These are phyloP conservation scores for Chalciporus piperatus DNA, from an alignment of 768 basidiomycete species.

Conservation along the genomic window DNA sequence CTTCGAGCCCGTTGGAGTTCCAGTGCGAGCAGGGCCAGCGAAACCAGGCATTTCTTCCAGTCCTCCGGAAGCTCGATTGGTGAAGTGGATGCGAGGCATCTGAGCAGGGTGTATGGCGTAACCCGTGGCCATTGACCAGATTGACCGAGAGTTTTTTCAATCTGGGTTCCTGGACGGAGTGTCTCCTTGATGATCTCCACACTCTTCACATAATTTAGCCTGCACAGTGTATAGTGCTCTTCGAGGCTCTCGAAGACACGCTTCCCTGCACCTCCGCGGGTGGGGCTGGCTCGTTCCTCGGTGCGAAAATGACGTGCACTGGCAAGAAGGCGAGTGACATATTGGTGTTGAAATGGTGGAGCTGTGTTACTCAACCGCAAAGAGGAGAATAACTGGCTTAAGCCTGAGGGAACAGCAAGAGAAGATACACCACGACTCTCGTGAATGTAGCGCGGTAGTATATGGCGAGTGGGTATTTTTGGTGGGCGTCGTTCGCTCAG, in stretches of 20 bases:
- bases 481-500: no score
- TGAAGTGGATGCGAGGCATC: constrained; percentile 23
- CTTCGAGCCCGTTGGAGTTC: constrained; percentile 34
- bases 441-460: no score
- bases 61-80: background rate
- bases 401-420: background rate
- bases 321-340: constrained; percentile 6
- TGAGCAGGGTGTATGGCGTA: constrained; percentile 27
- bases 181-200: background rate
- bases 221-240: background rate
- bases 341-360: constrained; percentile 7
- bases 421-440: background rate
- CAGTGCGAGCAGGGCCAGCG: constrained; percentile 27
- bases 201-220: background rate
- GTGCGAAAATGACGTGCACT: constrained; percentile 9
- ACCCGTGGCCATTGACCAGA: constrained; percentile 34
- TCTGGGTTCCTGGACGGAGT: constrained; percentile 12
- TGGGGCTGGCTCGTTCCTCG: background rate
- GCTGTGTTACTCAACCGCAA: background rate
- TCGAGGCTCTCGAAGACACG: background rate
- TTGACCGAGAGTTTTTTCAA: constrained; percentile 6
- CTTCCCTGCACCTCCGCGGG: background rate
- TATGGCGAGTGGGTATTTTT: no score
- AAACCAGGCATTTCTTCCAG: constrained; percentile 31
- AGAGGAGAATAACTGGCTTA: background rate